Conservation (phyloP, 2,329 filamentous ascomycete genomes). For the Xylaria sp. region DNA sequence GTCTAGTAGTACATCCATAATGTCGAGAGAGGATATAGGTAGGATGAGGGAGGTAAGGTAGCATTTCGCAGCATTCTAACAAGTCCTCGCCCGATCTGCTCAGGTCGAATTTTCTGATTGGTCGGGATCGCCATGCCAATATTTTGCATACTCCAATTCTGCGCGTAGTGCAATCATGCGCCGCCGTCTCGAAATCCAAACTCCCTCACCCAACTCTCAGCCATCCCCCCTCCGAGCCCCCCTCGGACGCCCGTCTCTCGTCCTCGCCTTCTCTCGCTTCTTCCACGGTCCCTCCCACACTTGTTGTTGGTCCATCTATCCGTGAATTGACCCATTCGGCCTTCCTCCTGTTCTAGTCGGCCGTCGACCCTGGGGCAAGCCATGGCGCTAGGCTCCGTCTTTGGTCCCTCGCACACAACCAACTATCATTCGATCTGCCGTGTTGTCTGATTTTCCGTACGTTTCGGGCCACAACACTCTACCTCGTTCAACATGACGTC, state of each 20-base stretch:
- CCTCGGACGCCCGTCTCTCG: constrained; percentile 23
- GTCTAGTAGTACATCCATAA: no score
- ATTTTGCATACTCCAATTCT: constrained; percentile 30
- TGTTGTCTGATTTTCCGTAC: constrained; percentile 28
- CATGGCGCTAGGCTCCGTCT: constrained; percentile 18
- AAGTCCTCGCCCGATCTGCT: constrained; percentile 18
- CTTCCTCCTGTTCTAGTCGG: constrained; percentile 4
- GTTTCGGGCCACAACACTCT: constrained; percentile 27
- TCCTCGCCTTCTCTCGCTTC: constrained; percentile 39
- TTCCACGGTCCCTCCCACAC: constrained; percentile 32
- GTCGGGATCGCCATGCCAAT: constrained; percentile 31
- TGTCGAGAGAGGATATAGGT: no score
- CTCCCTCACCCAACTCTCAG: constrained; percentile 35
- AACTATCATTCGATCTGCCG: constrained; percentile 13
- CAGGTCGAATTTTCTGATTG: constrained; percentile 50
- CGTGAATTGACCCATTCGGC: constrained; percentile 39
- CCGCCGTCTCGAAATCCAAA: constrained; percentile 30
- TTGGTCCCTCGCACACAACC: constrained; percentile 29
- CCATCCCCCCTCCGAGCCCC: constrained; percentile 32
- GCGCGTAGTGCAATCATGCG: constrained; percentile 34
- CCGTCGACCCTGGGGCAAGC: background rate
- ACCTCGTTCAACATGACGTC: constrained; percentile 36
- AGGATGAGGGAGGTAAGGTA: no score
- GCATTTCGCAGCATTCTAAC: background rate
- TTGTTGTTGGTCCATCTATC: constrained; percentile 32